phyloP scores from a whole-genome alignment of 257 asterid genomes.

The Henckelia pumila region DNA sequence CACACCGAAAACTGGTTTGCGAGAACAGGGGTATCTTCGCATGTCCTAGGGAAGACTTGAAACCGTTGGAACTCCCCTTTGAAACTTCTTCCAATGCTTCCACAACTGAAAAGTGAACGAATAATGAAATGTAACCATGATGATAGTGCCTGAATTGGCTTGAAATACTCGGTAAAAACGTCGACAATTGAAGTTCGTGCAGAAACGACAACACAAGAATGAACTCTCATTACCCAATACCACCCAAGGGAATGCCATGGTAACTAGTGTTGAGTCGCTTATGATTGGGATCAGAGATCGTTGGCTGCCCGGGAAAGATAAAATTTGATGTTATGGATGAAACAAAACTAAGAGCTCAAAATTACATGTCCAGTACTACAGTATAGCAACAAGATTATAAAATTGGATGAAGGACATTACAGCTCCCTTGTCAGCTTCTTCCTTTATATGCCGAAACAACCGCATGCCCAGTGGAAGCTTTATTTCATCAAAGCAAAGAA shows the following conservation, averaged over 20 bases:
- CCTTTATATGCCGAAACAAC: conserved; percentile 34
- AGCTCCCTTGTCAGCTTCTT: conserved; percentile 45
- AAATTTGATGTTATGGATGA: background rate
- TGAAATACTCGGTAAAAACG: too few species aligned
- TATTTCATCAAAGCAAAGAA: background rate
- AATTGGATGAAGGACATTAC: conserved; percentile 22
- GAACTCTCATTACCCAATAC: conserved; percentile 56
- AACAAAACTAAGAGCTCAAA: too few species aligned
- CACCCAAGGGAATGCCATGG: conserved; percentile 82
- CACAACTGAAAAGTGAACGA: conserved; percentile 50
- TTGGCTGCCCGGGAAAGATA: conserved; percentile 37
- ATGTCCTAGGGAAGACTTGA: conserved; percentile 74
- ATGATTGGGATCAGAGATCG: conserved; percentile 58
- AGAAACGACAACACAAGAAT: background rate
- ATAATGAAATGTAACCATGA: background rate
- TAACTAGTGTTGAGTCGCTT: conserved; percentile 58
- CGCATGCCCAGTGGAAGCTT: conserved; percentile 49
- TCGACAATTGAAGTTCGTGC: too few species aligned
- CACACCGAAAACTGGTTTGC: conserved; percentile 86
- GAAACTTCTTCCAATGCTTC: conserved; percentile 86
- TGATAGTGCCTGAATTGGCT: too few species aligned
- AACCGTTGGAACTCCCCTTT: conserved; percentile 87
- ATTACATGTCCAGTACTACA: background rate
- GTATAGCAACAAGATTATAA: background rate
- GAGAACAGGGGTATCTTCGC: conserved; percentile 67